phyloP scores from a whole-genome alignment of 192 early-diverging fungal species.

The Coemansia javaensis region DNA sequence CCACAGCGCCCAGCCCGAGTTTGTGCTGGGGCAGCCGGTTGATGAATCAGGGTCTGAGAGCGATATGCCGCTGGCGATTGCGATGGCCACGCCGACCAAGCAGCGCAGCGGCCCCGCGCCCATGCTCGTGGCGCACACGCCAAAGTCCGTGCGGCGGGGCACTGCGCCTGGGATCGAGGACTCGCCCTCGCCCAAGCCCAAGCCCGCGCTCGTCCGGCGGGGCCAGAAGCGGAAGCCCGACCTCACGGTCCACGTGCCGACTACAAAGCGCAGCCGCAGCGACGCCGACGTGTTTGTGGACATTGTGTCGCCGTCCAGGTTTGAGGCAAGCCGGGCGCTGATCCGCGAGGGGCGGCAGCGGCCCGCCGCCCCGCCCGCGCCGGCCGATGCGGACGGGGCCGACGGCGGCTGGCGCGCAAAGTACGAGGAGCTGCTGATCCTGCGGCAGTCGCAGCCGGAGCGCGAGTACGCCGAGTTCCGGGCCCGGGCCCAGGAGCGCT shows the following conservation, averaged over 20 bases:
- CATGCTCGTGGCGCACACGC: background rate
- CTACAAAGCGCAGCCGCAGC: conserved; percentile 18
- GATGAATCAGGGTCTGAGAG: too few species aligned
- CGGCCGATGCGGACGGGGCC: background rate
- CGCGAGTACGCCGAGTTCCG: conserved; percentile 29
- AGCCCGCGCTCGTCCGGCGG: conserved; percentile 3
- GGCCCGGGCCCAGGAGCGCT: conserved; percentile 27
- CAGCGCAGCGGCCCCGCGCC: background rate
- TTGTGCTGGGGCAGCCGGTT: too few species aligned
- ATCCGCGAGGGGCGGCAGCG: conserved; percentile 6
- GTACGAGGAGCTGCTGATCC: conserved; percentile 35
- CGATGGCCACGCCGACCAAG: too few species aligned
- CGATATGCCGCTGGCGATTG: too few species aligned
- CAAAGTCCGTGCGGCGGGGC: background rate
- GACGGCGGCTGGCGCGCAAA: conserved; percentile 34
- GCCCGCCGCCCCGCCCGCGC: background rate
- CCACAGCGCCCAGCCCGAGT: too few species aligned
- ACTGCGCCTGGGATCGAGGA: background rate
- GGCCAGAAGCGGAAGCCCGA: conserved; percentile 30
- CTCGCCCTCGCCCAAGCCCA: conserved; percentile 7
- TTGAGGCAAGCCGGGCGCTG: conserved; percentile 23
- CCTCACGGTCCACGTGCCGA: background rate
- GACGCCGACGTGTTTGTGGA: conserved; percentile 15
- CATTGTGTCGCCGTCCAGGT: conserved; percentile 41
- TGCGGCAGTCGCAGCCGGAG: conserved; percentile 39